Evolutionary conservation across 129 eudicot species (phyloP).

Genomic region (Flaveria trinervia): DNA sequence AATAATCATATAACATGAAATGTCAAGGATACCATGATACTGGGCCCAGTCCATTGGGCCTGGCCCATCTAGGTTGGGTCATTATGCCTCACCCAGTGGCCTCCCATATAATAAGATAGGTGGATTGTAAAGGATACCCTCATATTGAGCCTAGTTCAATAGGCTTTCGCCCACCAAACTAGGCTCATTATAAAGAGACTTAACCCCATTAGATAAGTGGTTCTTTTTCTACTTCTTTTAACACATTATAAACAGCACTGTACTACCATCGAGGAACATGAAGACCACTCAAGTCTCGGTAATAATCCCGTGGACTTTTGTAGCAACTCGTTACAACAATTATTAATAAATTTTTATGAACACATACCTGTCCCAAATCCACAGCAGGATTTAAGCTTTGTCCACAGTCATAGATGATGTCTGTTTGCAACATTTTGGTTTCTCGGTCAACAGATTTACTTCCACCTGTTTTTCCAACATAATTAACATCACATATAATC

Average conservation of each 20-base stretch:
- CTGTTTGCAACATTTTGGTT: slow-evolving; percentile 66
- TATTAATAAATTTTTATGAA: background rate
- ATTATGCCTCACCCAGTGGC: background rate
- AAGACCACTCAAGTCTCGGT: background rate
- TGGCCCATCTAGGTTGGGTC: background rate
- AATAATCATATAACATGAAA: slow-evolving; percentile 1
- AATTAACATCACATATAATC: slow-evolving; percentile 4
- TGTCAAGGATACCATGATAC: background rate
- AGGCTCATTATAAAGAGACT: background rate
- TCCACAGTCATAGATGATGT: slow-evolving; percentile 88
- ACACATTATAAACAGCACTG: background rate
- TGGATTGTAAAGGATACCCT: background rate
- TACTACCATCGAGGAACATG: background rate
- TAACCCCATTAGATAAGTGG: background rate
- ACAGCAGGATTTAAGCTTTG: slow-evolving; percentile 96
- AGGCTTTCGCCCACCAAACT: background rate
- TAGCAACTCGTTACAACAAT: background rate
- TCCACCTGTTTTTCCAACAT: slow-evolving; percentile 62
- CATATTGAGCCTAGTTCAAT: background rate
- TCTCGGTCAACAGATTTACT: slow-evolving; percentile 72
- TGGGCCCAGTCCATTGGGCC: background rate
- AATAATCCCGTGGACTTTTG: background rate
- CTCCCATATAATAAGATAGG: background rate
- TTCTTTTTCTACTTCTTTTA: background rate
- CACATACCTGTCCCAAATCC: slow-evolving; percentile 86